phyloP scores from a whole-genome alignment of 139 green algal genomes.

The Gonium pectorale region DNA sequence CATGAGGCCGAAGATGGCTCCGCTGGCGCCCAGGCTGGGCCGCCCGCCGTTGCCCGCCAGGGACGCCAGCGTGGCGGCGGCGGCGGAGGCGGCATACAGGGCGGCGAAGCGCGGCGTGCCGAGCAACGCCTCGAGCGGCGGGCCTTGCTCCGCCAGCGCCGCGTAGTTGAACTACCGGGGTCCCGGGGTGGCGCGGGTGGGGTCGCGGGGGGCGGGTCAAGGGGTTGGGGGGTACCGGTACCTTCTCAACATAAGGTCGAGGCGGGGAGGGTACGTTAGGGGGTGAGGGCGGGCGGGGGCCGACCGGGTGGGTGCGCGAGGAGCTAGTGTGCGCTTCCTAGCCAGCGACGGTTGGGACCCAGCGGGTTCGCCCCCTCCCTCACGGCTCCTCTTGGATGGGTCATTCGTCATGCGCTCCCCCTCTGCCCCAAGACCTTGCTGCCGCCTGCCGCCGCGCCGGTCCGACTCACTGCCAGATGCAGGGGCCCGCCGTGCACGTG shows the following conservation, averaged over 20 bases:
- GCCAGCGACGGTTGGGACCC: not conserved
- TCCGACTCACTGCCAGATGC: slow-evolving; percentile 14
- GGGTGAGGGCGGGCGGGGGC: not conserved
- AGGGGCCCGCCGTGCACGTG: slow-evolving; percentile 22
- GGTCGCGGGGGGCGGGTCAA: not conserved
- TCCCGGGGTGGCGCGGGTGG: not conserved
- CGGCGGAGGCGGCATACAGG: not conserved
- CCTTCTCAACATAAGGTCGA: not conserved
- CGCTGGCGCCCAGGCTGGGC: slow-evolving; percentile 14
- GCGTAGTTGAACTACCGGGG: slow-evolving; percentile 25
- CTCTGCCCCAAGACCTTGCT: not conserved
- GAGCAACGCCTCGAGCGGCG: slow-evolving; percentile 23
- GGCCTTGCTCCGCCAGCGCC: slow-evolving; percentile 1
- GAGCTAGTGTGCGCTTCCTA: not conserved
- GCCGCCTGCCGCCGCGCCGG: not conserved
- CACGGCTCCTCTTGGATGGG: not conserved
- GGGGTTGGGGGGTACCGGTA: not conserved
- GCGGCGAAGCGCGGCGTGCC: slow-evolving; percentile 6
- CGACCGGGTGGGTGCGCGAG: not conserved
- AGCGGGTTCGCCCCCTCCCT: not conserved
- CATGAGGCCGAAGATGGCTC: slow-evolving; percentile 8
- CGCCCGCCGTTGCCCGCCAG: slow-evolving; percentile 36
- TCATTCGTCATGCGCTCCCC: not conserved
- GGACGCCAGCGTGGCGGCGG: slow-evolving; percentile 8
- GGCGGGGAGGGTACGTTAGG: not conserved